phyloP scores from a whole-genome alignment of 2,329 filamentous ascomycete genomes.

The Talaromyces piceae region DNA sequence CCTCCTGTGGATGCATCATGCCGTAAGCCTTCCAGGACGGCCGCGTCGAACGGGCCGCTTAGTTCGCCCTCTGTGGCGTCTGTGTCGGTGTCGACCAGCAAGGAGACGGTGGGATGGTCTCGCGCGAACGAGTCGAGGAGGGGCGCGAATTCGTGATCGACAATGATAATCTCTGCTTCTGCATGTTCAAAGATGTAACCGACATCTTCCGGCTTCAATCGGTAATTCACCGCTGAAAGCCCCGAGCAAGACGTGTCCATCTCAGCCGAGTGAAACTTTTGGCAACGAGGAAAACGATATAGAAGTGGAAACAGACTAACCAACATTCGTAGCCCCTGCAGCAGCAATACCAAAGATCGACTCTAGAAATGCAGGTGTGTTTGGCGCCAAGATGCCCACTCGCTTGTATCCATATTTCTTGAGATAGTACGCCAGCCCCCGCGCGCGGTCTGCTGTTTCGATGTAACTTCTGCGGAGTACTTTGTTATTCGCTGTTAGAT shows the following conservation, averaged over 20 bases:
- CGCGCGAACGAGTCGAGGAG: slow-evolving; percentile 62
- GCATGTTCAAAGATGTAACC: slow-evolving; percentile 83
- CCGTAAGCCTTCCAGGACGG: slow-evolving; percentile 69
- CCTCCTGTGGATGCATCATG: slow-evolving; percentile 60
- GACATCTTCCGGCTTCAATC: slow-evolving; percentile 76
- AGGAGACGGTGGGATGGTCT: slow-evolving; percentile 54
- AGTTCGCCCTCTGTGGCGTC: slow-evolving; percentile 67
- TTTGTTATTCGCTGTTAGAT: slow-evolving; percentile 70
- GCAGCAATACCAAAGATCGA: slow-evolving; percentile 80
- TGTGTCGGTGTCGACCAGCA: slow-evolving; percentile 79
- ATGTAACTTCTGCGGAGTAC: slow-evolving; percentile 69
- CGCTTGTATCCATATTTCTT: slow-evolving; percentile 64
- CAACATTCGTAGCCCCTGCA: slow-evolving; percentile 69
- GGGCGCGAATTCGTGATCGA: slow-evolving; percentile 69
- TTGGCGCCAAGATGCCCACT: slow-evolving; percentile 80
- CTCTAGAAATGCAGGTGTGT: slow-evolving; percentile 92
- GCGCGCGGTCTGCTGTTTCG: slow-evolving; percentile 75
- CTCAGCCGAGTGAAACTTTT: background rate
- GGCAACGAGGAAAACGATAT: background rate
- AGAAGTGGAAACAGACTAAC: slow-evolving; percentile 31
- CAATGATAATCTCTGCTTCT: slow-evolving; percentile 79
- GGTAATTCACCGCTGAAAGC: slow-evolving; percentile 63
- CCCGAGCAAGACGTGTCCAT: slow-evolving; percentile 3
- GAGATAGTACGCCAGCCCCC: slow-evolving; percentile 82
- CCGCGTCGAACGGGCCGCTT: slow-evolving; percentile 73